Evolutionary conservation across 768 basidiomycete species (phyloP), one percentile per base, ranked within the genome.

Genomic region (Megacollybia marginata): DNA sequence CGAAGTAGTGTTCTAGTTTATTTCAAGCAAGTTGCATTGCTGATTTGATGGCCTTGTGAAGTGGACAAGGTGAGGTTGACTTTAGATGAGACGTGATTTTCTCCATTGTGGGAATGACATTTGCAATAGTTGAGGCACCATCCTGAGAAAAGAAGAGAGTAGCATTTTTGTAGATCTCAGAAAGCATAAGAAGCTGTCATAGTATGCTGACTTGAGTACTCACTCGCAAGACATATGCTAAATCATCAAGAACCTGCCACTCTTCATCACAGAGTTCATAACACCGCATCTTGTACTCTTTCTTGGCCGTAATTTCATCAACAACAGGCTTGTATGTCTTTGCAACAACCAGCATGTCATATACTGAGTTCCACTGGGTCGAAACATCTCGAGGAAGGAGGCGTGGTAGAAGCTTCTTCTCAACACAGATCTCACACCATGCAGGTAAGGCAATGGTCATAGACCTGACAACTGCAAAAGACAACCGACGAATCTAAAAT

Each of bases 51-150:
- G n/a, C n/a, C n/a, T n/a, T n/a, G n/a, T n/a, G n/a, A n/a, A n/a
- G n/a, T 54, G 12, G 55, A 53, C 19, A 65, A 55, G n/a, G 46
- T 45, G n/a, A 53, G 18, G 34, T 68, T 52, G 28, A 65, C 57
- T n/a, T n/a, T n/a, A n/a, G n/a, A n/a, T n/a, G n/a, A n/a, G n/a
- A n/a, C n/a, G n/a, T n/a, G n/a, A n/a, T n/a, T 15, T 51, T 54
- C 32, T 63, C 62, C 61, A 63, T 65, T 11, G 61, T 58, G 2
- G 56, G 63, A 32, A 65, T 62, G 9, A 62, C 58, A 10, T 36
- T 55, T 0, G 53, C 46, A 6, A 62, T 44, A 52, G 49, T n/a
- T n/a, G n/a, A n/a, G n/a, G n/a, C n/a, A n/a, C n/a, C n/a, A n/a
- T n/a, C n/a, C n/a, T n/a, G n/a, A n/a, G n/a, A n/a, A n/a, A n/a